Conservation (phyloP, 2,329 filamentous ascomycete genomes). For the Camptophora hylomeconis region DNA sequence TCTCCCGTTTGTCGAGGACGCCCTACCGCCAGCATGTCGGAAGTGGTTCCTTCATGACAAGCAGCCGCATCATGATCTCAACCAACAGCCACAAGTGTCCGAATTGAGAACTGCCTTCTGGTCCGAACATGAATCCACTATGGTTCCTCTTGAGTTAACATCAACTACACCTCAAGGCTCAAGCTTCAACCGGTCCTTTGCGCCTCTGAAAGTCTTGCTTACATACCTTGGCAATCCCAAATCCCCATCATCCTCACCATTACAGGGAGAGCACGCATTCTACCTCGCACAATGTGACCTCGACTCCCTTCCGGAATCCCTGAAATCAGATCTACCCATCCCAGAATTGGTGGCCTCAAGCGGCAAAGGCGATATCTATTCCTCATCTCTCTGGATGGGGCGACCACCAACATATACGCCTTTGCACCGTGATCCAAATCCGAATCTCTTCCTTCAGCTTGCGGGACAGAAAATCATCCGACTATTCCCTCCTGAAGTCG, state of each 20-base stretch:
- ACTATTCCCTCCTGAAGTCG: slow-evolving; percentile 52
- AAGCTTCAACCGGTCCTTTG: slow-evolving; percentile 37
- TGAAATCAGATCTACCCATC: slow-evolving; percentile 54
- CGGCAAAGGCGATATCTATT: slow-evolving; percentile 75
- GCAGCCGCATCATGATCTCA: slow-evolving; percentile 19
- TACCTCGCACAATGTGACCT: slow-evolving; percentile 81
- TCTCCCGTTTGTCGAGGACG: slow-evolving; percentile 32
- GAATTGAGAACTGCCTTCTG: slow-evolving; percentile 13
- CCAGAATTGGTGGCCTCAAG: slow-evolving; percentile 50
- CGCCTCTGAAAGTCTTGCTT: slow-evolving; percentile 49
- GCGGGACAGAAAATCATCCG: slow-evolving; percentile 59
- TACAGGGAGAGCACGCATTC: slow-evolving; percentile 28
- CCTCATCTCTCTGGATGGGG: slow-evolving; percentile 78
- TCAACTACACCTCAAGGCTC: too few relatives aligned
- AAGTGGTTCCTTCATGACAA: slow-evolving; percentile 46
- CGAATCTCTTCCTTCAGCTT: slow-evolving; percentile 81
- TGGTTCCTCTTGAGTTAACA: slow-evolving; percentile 46
- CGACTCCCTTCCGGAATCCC: slow-evolving; percentile 47
- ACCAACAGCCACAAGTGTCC: slow-evolving; percentile 8
- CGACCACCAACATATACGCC: slow-evolving; percentile 78
- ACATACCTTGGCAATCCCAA: slow-evolving; percentile 31
- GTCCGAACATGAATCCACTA: slow-evolving; percentile 30
- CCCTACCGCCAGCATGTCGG: slow-evolving; percentile 37
- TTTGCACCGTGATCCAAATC: slow-evolving; percentile 84
- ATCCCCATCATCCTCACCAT: slow-evolving; percentile 7